A percentile compares a stretch with the other conserved stretches of the same genome.
These are phyloP conservation scores for Wickerhamomyces rabaulensis DNA, from an alignment of 805 yeast genomes.

Conservation along the genomic window DNA sequence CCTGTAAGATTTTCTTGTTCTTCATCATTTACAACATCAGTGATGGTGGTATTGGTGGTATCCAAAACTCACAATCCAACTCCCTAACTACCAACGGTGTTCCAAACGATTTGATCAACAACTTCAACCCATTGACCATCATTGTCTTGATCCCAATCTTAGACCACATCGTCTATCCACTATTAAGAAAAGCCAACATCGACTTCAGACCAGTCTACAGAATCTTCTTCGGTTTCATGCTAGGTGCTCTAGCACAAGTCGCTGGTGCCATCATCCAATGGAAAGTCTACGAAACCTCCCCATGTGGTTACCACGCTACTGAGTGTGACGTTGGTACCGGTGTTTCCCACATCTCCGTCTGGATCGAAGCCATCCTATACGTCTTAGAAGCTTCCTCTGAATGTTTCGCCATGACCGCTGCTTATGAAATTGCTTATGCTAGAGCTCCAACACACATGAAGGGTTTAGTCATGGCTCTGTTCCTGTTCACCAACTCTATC, in stretches of 20 bases:
- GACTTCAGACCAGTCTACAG: conserved; percentile 67
- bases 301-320: conserved; percentile 61
- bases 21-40: conserved; percentile 72
- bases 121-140: conserved; percentile 67
- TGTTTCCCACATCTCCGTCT: conserved; percentile 47
- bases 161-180: conserved; percentile 52
- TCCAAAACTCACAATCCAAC: conserved; percentile 47
- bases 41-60: conserved; percentile 53
- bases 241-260: conserved; percentile 36
- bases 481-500: conserved; percentile 62
- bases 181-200: conserved; percentile 39
- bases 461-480: conserved; percentile 40
- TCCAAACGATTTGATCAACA: conserved; percentile 75
- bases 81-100: conserved; percentile 66
- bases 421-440: conserved; percentile 77
- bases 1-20: conserved; percentile 67
- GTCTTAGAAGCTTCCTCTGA: conserved; percentile 68
- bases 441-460: conserved; percentile 62
- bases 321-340: conserved; percentile 34
- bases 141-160: conserved; percentile 71
- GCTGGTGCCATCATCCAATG: conserved; percentile 53
- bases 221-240: conserved; percentile 62
- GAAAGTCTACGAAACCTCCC: no score
- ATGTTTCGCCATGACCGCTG: conserved; percentile 73
- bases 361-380: conserved; percentile 61